A percentile compares a stretch with the other conserved stretches of the same genome.
These are phyloP conservation scores for Saccharomycopsis fibuligera DNA, from an alignment of 805 yeast genomes.

Conservation along the genomic window DNA sequence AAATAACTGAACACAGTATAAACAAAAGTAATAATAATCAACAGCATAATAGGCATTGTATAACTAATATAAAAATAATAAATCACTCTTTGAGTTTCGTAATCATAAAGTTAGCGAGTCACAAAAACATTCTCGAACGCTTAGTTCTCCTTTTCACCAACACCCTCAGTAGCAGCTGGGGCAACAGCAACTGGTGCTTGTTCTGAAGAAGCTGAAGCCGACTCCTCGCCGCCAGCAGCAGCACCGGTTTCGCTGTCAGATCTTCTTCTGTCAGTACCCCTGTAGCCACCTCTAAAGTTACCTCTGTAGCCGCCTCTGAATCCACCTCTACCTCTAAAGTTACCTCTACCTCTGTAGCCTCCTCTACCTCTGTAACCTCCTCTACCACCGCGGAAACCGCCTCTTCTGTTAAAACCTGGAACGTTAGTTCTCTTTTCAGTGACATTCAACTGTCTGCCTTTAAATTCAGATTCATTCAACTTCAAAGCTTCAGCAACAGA, in stretches of 20 bases:
- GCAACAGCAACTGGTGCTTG: background rate
- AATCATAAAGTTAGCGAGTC: background rate
- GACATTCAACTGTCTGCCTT: conserved; percentile 43
- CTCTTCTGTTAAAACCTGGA: conserved; percentile 38
- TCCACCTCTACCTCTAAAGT: conserved; percentile 21
- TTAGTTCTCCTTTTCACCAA: background rate
- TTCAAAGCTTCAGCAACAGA: conserved; percentile 45
- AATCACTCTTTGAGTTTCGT: background rate
- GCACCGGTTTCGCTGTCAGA: background rate
- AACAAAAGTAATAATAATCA: too few species aligned
- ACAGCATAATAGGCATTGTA: background rate
- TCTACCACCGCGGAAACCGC: conserved; percentile 26
- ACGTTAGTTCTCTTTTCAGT: conserved; percentile 48
- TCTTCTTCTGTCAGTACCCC: conserved; percentile 16
- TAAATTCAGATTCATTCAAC: conserved; percentile 37
- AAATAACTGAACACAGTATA: background rate
- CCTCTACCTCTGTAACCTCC: conserved; percentile 22
- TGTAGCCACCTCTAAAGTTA: conserved; percentile 17
- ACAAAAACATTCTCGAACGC: background rate
- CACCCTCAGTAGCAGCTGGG: background rate
- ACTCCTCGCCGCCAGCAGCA: background rate
- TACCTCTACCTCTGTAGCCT: conserved; percentile 17
- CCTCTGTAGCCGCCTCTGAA: conserved; percentile 22
- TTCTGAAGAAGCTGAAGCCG: background rate
- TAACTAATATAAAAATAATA: too few species aligned